Base-by-base conservation (phyloP, 2,329 filamentous ascomycete species). In the Phaeosphaeriaceae sp. region DNA sequence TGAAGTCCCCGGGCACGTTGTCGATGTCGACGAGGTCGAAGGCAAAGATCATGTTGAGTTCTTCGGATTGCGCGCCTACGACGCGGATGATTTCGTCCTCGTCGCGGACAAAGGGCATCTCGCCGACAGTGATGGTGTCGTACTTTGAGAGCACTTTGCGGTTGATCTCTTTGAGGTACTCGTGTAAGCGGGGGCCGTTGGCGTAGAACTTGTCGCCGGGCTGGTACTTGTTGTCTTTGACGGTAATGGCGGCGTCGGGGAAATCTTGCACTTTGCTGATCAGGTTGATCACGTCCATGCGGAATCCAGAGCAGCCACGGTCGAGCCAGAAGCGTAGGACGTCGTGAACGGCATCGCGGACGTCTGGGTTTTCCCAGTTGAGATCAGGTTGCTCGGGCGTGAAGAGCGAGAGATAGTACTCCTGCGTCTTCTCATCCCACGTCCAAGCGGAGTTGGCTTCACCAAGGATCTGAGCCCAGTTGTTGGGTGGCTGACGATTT, bases 291-390 rank as follows among this genome's bases (percentile, higher is more conserved):
- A 76, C 74, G 51, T 78, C 76, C 69, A 78, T 77, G 21, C 80
- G 74, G 65, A 81, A 82, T 17, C 79, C 80, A 2, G 77, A 75
- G 0, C 88, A 87, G 1, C 91, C 91, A 36, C 86, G 86, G 50
- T 91, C 82, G 1, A 95, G 84, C 92, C 92, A 96, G 75, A 93
- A 95, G 25, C 85, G 84, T 81, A 93, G 89, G 2, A 90, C 83
- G 21, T 89, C 82, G 70, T 92, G 90, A 1, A 93, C 87, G 0
- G 90, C 91, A 25, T 85, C 80, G 19, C 90, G 84, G 0, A 90
- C 85, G 6, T 84, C 85, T 0, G 83, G 82, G 53, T 89, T 90
- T 68, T 93, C 90, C 91, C 91, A 95, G 76, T 95, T 95, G 4
- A 95, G 81, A 68, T 95, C 92, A 0, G 92, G 91, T 71, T 94